Evolutionary conservation across 2,329 filamentous ascomycete genomes (phyloP).

Genomic region (Fusarium buharicum): DNA sequence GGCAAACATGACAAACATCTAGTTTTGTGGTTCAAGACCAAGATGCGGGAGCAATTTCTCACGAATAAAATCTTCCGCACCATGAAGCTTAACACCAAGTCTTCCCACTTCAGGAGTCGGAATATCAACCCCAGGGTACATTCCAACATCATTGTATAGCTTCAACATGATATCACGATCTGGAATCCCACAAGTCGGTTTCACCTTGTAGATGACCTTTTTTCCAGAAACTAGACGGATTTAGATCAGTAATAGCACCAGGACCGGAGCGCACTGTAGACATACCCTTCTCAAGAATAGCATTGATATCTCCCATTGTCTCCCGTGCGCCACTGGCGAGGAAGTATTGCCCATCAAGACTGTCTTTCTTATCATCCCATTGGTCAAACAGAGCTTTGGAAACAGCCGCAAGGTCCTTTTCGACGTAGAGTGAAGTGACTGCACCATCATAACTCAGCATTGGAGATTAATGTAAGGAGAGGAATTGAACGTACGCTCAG

Average conservation of each 20-base stretch:
- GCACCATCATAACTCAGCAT: background rate
- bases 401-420: slow-evolving; percentile 23
- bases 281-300: slow-evolving; percentile 16
- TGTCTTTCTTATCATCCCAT: slow-evolving; percentile 17
- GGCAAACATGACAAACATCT: background rate
- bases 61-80: slow-evolving; percentile 16
- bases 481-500: slow-evolving; percentile 4
- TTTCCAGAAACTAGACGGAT: slow-evolving; percentile 16
- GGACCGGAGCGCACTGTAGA: rapidly evolving
- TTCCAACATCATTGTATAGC: slow-evolving; percentile 24
- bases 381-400: slow-evolving; percentile 24
- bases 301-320: slow-evolving; percentile 27
- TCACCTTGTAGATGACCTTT: slow-evolving; percentile 24
- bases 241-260: background rate
- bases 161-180: slow-evolving; percentile 29
- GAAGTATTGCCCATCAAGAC: slow-evolving; percentile 22
- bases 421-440: slow-evolving; percentile 30
- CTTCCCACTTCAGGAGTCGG: slow-evolving; percentile 16
- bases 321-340: slow-evolving; percentile 25
- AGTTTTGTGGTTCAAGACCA: background rate
- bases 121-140: slow-evolving; percentile 24
- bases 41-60: slow-evolving; percentile 22
- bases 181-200: slow-evolving; percentile 24
- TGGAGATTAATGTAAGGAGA: background rate
- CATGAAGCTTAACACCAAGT: slow-evolving; percentile 17